A percentile compares a stretch with the other conserved stretches of the same genome.
These are phyloP conservation scores for Aspergillus hiratsukae DNA, from an alignment of 2,329 filamentous ascomycete genomes.

Conservation along the genomic window DNA sequence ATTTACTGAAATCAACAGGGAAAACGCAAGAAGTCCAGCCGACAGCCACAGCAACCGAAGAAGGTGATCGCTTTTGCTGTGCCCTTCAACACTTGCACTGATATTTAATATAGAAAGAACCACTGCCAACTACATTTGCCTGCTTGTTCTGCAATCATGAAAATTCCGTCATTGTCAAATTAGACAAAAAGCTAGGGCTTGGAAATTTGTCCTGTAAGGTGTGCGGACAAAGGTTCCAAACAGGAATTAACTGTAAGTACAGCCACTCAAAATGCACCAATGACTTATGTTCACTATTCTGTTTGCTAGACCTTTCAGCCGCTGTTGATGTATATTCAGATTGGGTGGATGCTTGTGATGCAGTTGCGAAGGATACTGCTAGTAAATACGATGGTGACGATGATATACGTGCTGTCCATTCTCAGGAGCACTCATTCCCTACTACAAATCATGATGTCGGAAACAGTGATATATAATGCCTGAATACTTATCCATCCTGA, in stretches of 20 bases:
- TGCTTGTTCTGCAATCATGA: constrained; percentile 99
- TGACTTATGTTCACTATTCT: neutral
- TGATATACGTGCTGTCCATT: constrained; percentile 9
- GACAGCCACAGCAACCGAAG: constrained; percentile 75
- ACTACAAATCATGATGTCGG: constrained; percentile 16
- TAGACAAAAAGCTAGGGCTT: constrained; percentile 88
- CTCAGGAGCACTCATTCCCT: constrained; percentile 14
- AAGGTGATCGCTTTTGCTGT: constrained; percentile 54
- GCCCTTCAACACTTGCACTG: neutral
- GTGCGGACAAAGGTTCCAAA: constrained; percentile 91
- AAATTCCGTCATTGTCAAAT: constrained; percentile 81
- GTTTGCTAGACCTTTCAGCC: constrained; percentile 68
- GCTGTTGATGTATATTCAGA: constrained; percentile 95
- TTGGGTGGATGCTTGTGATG: constrained; percentile 93
- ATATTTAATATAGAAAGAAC: constrained; percentile 35
- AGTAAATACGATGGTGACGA: constrained; percentile 28
- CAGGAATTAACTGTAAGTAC: constrained; percentile 78
- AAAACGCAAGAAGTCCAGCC: constrained; percentile 83
- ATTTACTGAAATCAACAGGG: constrained; percentile 52
- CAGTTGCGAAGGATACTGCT: constrained; percentile 61
- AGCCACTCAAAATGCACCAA: neutral
- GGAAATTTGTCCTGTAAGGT: constrained; percentile 85
- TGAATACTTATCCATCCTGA: constrained; percentile 22
- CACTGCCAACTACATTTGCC: constrained; percentile 71
- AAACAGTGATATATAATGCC: constrained; percentile 11